Evolutionary conservation across 345 rosid species (phyloP), one percentile per base, ranked within the genome.

Genomic region (Syzygium aqueum): DNA sequence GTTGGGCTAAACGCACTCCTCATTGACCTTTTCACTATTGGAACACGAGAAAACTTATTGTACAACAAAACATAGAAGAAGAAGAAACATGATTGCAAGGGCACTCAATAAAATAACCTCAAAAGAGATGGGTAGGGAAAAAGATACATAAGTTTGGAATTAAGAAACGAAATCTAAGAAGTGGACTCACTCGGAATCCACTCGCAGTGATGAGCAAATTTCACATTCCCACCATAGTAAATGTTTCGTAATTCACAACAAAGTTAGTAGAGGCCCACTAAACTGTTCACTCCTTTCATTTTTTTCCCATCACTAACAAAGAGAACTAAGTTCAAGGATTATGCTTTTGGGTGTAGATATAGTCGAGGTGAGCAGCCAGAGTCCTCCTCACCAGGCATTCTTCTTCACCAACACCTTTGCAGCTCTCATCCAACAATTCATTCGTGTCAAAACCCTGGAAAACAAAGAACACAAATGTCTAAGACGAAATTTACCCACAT

Each of bases 301-400:
- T 57, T 57, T 25, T 22, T 3, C 11, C 28, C 63, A 57, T 23
- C 63, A 25, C n/a, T 22, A 57, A 57, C n/a, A 37, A 49, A 40
- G 14, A 15, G 51, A 51, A 51, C 40, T 46, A 80, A 19, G 46
- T 46, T 80, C 84, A 40, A 50, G n/a, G 53, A 89, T 88, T 87
- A 33, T 92, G 93, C 51, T 92, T 90, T 2, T 89, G 94, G 63
- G 94, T 93, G 86, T 91, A 94, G 83, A 94, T 91, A 57, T 94
- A 94, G 85, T 94, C 96, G 77, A 85, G 50, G 90, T 94, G 95
- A 85, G 94, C 92, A 40, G 91, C 92, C 77, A 93, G 92, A 87
- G 95, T 88, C 87, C 94, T 92, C 85, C 92, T 90, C 85, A 87
- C 87, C 90, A 93, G 77, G 77, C 97, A 94, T 82, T 94, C 95